Conservation (phyloP, 495 filamentous ascomycete species). For the Aspergillus wentii region DNA sequence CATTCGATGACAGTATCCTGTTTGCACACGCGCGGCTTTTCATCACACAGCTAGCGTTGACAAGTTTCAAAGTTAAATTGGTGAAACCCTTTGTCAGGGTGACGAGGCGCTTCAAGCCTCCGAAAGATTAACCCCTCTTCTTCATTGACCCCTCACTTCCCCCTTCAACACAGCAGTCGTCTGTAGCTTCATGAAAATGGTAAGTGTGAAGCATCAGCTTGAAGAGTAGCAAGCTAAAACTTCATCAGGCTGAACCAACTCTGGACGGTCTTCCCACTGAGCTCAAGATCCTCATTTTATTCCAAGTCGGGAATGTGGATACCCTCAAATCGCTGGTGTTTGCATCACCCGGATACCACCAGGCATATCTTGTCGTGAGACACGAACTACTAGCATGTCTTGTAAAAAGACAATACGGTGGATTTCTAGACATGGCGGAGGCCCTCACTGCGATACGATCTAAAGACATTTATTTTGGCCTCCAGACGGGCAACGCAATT, state of each 20-base stretch:
- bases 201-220: slow-evolving; percentile 1
- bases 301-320: slow-evolving; percentile 3
- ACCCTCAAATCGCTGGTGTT: slow-evolving; percentile 15
- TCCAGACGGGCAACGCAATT: slow-evolving; percentile 8
- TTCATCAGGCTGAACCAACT: slow-evolving; percentile 9
- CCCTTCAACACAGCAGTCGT: slow-evolving; percentile 3
- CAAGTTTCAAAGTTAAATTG: not conserved
- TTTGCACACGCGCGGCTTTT: not conserved
- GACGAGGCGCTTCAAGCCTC: not conserved
- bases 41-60: not conserved
- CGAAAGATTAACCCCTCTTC: not conserved
- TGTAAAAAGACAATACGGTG: slow-evolving; percentile 7
- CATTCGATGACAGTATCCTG: too few relatives aligned
- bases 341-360: slow-evolving; percentile 15
- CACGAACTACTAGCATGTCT: slow-evolving; percentile 7
- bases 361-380: slow-evolving; percentile 14
- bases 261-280: slow-evolving; percentile 19
- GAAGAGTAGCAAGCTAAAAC: not conserved
- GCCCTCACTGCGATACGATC: slow-evolving; percentile 14
- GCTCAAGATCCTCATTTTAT: slow-evolving; percentile 16
- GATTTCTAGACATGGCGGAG: slow-evolving; percentile 10
- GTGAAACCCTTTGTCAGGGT: not conserved
- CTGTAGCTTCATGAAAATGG: slow-evolving; percentile 2
- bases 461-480: slow-evolving; percentile 2
- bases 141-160: slow-evolving; percentile 3